Evolutionary conservation across 148 eudicot species (phyloP).

Genomic region (Rhododendron williamsianum): DNA sequence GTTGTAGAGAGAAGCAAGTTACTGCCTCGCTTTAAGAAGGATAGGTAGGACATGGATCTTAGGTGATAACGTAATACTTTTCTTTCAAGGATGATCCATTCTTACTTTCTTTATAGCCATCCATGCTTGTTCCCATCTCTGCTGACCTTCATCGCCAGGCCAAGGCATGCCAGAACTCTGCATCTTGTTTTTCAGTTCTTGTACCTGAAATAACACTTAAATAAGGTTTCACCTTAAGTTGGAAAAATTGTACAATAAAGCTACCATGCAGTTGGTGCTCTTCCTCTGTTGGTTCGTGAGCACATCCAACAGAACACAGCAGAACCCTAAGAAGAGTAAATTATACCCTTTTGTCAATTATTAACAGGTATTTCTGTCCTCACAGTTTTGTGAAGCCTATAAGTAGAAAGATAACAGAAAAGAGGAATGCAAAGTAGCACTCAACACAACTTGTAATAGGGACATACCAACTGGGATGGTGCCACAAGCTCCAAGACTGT

Average conservation of each 20-base stretch:
- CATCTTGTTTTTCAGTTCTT: slow-evolving; percentile 79
- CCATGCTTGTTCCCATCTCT: slow-evolving; percentile 98
- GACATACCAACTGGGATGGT: slow-evolving; percentile 77
- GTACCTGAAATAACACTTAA: slow-evolving; percentile 42
- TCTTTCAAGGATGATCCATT: neutral
- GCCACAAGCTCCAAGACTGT: slow-evolving; percentile 75
- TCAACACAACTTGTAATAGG: neutral
- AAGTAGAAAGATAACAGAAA: neutral
- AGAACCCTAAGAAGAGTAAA: neutral
- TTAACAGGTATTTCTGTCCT: neutral
- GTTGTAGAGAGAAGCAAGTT: neutral
- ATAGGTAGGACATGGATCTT: neutral
- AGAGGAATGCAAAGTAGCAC: neutral
- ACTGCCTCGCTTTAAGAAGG: neutral
- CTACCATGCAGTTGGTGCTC: neutral
- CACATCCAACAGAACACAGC: neutral
- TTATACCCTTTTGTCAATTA: neutral
- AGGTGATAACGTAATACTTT: neutral
- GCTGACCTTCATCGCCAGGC: slow-evolving; percentile 95
- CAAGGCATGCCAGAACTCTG: slow-evolving; percentile 91
- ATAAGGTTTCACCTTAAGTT: slow-evolving; percentile 5
- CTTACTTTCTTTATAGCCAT: slow-evolving; percentile 83
- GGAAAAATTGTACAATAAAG: neutral
- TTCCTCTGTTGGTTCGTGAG: neutral
- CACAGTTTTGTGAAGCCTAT: neutral